Percentiles rank a stretch among this genome's conserved stretches.
These are phyloP conservation scores for Colletotrichum horii DNA, from an alignment of 2,329 filamentous ascomycete species.

Conservation along the genomic window DNA sequence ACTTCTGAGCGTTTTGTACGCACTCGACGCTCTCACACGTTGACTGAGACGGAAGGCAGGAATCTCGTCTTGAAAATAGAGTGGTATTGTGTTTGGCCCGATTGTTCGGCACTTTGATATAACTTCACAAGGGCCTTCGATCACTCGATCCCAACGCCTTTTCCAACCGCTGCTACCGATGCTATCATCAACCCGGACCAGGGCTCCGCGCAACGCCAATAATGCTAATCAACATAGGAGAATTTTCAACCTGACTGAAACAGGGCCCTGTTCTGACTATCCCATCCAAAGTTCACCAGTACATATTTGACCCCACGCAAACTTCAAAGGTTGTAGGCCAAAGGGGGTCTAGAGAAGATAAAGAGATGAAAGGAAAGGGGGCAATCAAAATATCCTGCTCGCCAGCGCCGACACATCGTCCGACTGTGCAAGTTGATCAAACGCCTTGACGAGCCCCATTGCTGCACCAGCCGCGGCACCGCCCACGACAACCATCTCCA, in stretches of 20 bases:
- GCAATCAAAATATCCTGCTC: background rate
- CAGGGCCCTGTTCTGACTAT: background rate
- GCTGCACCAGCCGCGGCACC: conserved; percentile 40
- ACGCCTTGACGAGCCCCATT: conserved; percentile 40
- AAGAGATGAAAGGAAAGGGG: background rate
- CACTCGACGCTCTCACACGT: background rate
- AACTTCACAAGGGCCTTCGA: background rate
- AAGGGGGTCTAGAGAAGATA: background rate
- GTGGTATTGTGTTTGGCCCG: background rate
- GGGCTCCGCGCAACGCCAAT: background rate
- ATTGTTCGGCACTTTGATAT: background rate
- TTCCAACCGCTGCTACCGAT: background rate
- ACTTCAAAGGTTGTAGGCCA: background rate
- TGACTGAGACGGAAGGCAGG: background rate
- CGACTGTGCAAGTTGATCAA: conserved; percentile 19
- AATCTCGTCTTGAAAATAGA: background rate
- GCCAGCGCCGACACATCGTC: conserved; percentile 9
- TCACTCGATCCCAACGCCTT: background rate
- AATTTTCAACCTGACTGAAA: background rate
- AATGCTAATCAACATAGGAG: conserved; percentile 1
- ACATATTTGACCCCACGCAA: background rate
- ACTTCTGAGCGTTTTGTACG: background rate
- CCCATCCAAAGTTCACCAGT: background rate
- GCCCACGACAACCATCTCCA: conserved; percentile 46
- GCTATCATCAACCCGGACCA: background rate